phyloP scores from a whole-genome alignment of 2,329 filamentous ascomycete species.

The Thermomyces lanuginosus region DNA sequence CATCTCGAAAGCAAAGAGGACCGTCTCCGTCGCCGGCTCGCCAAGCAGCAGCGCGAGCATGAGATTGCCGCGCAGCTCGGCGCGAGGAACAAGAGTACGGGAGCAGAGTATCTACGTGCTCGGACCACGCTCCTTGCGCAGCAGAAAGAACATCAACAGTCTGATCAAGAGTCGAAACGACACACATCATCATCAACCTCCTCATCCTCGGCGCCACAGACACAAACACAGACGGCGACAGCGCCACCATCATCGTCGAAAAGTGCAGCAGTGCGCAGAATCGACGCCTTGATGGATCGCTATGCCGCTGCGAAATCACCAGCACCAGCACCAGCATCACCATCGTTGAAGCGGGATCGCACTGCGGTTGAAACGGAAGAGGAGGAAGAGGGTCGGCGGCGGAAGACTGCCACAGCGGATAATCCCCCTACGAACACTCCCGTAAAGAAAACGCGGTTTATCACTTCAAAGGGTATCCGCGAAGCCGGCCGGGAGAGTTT shows the following conservation, averaged over 20 bases:
- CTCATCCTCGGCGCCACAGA: slow-evolving; percentile 2
- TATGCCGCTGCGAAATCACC: no score
- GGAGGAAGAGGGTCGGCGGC: slow-evolving; percentile 12
- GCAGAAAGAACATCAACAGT: no score
- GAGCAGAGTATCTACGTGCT: slow-evolving; percentile 30
- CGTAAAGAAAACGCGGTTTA: slow-evolving; percentile 57
- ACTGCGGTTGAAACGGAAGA: no score
- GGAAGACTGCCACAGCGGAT: slow-evolving; percentile 9
- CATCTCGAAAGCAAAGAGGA: slow-evolving; percentile 29
- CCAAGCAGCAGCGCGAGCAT: slow-evolving; percentile 27
- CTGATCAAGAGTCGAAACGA: no score
- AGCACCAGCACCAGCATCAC: not conserved
- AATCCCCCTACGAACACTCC: slow-evolving; percentile 9
- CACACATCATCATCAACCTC: no score
- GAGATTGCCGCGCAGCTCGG: slow-evolving; percentile 29
- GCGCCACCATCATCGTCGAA: slow-evolving; percentile 8
- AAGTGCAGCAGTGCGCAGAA: no score
- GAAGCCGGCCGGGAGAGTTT: slow-evolving; percentile 62
- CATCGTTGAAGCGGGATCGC: slow-evolving; percentile 21
- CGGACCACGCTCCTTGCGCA: slow-evolving; percentile 16
- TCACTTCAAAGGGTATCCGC: slow-evolving; percentile 60
- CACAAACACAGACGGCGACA: not conserved
- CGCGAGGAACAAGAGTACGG: slow-evolving; percentile 16
- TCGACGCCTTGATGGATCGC: no score
- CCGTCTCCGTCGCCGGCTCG: slow-evolving; percentile 26